phyloP scores from a whole-genome alignment of 768 basidiomycete genomes.

The Lactifluus volemus region DNA sequence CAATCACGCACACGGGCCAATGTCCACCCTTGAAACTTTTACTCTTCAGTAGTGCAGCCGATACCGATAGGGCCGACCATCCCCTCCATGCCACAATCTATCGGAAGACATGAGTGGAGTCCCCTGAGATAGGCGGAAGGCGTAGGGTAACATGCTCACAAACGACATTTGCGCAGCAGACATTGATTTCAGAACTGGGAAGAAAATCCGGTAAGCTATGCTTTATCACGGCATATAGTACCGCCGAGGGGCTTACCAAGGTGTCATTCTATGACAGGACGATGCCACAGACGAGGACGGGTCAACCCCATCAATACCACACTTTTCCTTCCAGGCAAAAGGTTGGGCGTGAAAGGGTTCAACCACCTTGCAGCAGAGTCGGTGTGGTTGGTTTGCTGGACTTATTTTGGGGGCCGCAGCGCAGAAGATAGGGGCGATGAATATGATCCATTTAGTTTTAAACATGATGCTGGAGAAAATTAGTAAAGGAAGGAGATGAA shows the following conservation, averaged over 20 bases:
- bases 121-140: neutral
- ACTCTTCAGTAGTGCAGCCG: neutral
- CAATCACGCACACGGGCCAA: neutral
- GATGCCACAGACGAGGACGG: neutral
- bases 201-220: too few species aligned
- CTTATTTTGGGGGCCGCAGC: neutral
- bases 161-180: neutral
- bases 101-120: neutral
- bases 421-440: neutral
- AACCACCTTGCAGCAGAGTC: neutral
- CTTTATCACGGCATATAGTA: too few species aligned
- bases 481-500: neutral
- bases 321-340: neutral
- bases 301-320: neutral
- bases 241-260: neutral
- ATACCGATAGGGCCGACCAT: neutral
- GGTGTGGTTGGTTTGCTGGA: neutral
- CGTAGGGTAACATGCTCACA: neutral
- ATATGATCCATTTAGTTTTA: neutral
- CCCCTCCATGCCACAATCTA: neutral
- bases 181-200: neutral
- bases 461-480: neutral
- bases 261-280: neutral
- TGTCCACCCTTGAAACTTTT: neutral
- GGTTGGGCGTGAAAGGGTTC: neutral